phyloP scores from a whole-genome alignment of 805 yeast genomes.

The Hanseniaspora hatyaiensis region DNA sequence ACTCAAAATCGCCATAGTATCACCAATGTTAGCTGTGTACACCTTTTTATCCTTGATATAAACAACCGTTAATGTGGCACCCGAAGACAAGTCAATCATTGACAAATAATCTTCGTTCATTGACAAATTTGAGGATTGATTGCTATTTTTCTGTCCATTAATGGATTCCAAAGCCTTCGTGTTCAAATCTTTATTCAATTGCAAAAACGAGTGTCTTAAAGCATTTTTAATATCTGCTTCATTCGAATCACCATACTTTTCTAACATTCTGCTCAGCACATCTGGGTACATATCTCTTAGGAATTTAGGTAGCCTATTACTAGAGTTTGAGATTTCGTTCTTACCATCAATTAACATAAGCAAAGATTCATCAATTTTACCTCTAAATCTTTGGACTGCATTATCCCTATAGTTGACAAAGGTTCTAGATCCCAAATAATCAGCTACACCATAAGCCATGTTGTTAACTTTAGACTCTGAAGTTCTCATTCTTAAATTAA shows the following conservation, averaged over 20 bases:
- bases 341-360: constrained; percentile 82
- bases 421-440: constrained; percentile 58
- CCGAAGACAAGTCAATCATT: constrained; percentile 61
- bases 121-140: constrained; percentile 34
- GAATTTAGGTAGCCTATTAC: constrained; percentile 57
- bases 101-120: constrained; percentile 39
- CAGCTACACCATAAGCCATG: constrained; percentile 85
- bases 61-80: constrained; percentile 73
- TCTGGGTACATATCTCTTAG: constrained; percentile 59
- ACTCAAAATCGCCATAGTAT: constrained; percentile 69
- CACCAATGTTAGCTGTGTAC: constrained; percentile 84
- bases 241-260: constrained; percentile 30
- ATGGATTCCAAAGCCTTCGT: constrained; percentile 21
- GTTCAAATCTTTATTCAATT: constrained; percentile 72
- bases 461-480: constrained; percentile 69
- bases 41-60: constrained; percentile 61
- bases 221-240: constrained; percentile 58
- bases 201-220: constrained; percentile 65
- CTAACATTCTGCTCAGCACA: constrained; percentile 44
- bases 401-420: constrained; percentile 68
- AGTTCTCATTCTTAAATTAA: constrained; percentile 75
- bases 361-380: constrained; percentile 68
- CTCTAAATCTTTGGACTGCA: constrained; percentile 76
- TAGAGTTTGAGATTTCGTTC: constrained; percentile 38
- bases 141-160: constrained; percentile 17